phyloP scores from a whole-genome alignment of 2,329 filamentous ascomycete genomes.

The Neonectria magnoliae region DNA sequence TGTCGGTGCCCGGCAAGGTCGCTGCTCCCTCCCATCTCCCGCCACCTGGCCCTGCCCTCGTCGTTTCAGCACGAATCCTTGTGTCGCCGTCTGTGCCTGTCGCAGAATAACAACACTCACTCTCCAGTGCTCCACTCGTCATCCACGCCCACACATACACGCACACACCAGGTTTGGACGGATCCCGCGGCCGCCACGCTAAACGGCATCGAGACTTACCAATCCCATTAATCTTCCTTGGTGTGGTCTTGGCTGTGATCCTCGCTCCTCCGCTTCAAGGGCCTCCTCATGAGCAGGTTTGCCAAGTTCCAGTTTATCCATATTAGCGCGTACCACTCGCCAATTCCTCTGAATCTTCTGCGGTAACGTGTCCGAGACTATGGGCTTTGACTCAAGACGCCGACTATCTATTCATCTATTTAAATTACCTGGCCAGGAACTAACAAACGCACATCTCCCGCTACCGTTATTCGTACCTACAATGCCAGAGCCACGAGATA shows the following conservation, averaged over 20 bases:
- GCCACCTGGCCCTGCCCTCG: not conserved
- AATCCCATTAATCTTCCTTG: not conserved
- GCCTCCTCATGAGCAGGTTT: not conserved
- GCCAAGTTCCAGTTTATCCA: not conserved
- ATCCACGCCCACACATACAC: not conserved
- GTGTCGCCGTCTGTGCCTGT: constrained; percentile 17
- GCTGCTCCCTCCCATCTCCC: not conserved
- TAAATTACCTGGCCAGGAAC: constrained; percentile 11
- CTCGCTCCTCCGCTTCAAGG: not conserved
- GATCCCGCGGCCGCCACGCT: not conserved
- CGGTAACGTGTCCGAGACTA: constrained; percentile 2
- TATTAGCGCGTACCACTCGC: not conserved
- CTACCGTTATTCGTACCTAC: not conserved
- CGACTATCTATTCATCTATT: constrained; percentile 10
- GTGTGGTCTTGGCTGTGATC: not conserved
- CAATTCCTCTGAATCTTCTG: not conserved
- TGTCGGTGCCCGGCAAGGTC: not conserved
- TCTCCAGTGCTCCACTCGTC: constrained; percentile 3
- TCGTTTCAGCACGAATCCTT: constrained; percentile 20
- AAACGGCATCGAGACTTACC: not conserved
- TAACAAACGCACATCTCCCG: not conserved
- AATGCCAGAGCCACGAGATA: not conserved
- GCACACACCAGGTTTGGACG: not conserved
- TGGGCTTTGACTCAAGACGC: constrained; percentile 8
- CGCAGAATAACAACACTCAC: constrained; percentile 24